These are phyloP conservation scores for Cyphellophora attinorum DNA, from an alignment of 2,329 filamentous ascomycete species.

Conservation along the genomic window DNA sequence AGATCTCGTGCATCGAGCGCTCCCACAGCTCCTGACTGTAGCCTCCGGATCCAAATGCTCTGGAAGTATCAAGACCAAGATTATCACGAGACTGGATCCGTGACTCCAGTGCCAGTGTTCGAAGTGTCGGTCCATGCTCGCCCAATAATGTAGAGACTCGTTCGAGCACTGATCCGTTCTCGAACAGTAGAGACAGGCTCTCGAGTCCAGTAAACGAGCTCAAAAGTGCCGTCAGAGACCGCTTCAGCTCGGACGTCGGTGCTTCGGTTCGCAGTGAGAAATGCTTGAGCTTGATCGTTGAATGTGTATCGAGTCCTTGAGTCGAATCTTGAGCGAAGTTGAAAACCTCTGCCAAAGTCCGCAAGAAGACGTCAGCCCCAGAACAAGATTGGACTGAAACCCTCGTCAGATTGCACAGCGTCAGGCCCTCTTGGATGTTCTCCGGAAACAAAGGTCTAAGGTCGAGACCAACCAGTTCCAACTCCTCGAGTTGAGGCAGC, in stretches of 20 bases:
- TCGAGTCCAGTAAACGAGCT: conserved; percentile 17
- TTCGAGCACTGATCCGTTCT: conserved; percentile 16
- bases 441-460: conserved; percentile 10
- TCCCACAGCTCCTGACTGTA: conserved; percentile 19
- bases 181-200: conserved; percentile 17
- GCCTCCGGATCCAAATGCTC: conserved; percentile 17
- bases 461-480: conserved; percentile 14
- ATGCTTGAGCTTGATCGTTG: conserved; percentile 10
- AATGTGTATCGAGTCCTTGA: conserved; percentile 4
- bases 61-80: conserved; percentile 16
- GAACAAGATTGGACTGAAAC: conserved; percentile 16
- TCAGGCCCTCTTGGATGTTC: conserved; percentile 10
- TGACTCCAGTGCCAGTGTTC: conserved; percentile 16
- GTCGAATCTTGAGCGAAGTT: conserved; percentile 11
- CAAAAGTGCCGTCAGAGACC: conserved; percentile 14
- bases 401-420: conserved; percentile 14
- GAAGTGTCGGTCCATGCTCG: conserved; percentile 16
- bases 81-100: conserved; percentile 19
- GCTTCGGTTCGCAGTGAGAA: conserved; percentile 17
- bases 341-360: conserved; percentile 12
- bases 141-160: conserved; percentile 12
- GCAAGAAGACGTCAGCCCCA: conserved; percentile 13
- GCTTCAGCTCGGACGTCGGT: conserved; percentile 12
- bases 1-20: conserved; percentile 17
- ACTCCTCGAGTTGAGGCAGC: conserved; percentile 11